Evolutionary conservation across 805 yeast species (phyloP).

Genomic region (Wickerhamia fluorescens): DNA sequence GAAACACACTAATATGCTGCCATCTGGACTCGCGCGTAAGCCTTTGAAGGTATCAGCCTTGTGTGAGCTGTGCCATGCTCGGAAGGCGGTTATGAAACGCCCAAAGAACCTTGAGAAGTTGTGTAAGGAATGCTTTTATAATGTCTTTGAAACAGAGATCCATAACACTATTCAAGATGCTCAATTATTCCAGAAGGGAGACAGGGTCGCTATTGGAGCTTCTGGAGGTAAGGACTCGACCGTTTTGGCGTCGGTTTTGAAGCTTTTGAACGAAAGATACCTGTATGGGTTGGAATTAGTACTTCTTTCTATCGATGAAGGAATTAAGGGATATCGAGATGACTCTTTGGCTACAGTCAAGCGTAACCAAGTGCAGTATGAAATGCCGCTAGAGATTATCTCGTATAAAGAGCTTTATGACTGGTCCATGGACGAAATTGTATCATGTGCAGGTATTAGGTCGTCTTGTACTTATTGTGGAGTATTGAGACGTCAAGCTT

Average conservation of each 20-base stretch:
- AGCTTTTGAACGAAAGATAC: slow-evolving; percentile 80
- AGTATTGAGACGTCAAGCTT: slow-evolving; percentile 90
- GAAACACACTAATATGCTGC: no score
- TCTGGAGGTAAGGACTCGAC: slow-evolving; percentile 99
- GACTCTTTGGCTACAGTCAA: slow-evolving; percentile 96
- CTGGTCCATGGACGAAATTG: slow-evolving; percentile 99
- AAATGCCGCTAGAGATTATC: slow-evolving; percentile 71
- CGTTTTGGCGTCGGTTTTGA: slow-evolving; percentile 82
- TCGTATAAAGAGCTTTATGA: slow-evolving; percentile 85
- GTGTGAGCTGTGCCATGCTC: slow-evolving; percentile 78
- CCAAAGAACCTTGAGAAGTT: slow-evolving; percentile 89
- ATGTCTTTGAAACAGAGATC: slow-evolving; percentile 90
- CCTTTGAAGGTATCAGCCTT: slow-evolving; percentile 40
- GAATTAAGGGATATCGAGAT: slow-evolving; percentile 94
- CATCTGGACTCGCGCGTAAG: no score
- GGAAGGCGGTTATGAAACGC: slow-evolving; percentile 81
- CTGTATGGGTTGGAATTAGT: slow-evolving; percentile 82
- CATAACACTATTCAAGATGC: slow-evolving; percentile 78
- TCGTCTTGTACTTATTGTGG: slow-evolving; percentile 98
- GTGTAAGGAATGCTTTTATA: slow-evolving; percentile 85
- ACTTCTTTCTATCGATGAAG: slow-evolving; percentile 87
- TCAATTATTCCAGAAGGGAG: slow-evolving; percentile 70
- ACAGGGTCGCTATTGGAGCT: slow-evolving; percentile 93
- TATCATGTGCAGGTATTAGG: slow-evolving; percentile 86
- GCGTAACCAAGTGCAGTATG: slow-evolving; percentile 80